A percentile compares a stretch with the other conserved stretches of the same genome.
Conservation (phyloP, 78 protist species). For the Tieghemostelium lacteum region DNA sequence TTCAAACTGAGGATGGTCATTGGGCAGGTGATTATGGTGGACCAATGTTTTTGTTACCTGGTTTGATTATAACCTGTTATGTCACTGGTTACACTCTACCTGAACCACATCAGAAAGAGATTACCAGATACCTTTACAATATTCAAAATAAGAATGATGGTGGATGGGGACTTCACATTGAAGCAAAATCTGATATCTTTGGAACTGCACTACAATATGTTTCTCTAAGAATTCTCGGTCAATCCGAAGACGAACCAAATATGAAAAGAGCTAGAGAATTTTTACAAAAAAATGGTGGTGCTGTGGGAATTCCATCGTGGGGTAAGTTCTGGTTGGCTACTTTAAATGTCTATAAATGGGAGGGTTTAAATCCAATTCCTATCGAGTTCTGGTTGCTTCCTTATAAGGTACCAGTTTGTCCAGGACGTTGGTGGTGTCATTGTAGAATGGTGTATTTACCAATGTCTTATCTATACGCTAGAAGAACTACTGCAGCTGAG, state of each 20-base stretch:
- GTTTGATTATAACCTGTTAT: conserved; percentile 86
- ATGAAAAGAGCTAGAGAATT: conserved; percentile 63
- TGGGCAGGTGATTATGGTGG: conserved; percentile 98
- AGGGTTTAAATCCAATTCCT: conserved; percentile 86
- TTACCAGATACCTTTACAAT: conserved; percentile 87
- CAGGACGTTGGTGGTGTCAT: conserved; percentile 94
- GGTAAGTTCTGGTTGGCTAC: conserved; percentile 94
- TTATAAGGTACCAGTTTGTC: conserved; percentile 85
- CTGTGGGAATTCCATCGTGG: conserved; percentile 91
- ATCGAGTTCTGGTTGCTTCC: conserved; percentile 95
- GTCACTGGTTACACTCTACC: conserved; percentile 61
- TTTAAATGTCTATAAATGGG: conserved; percentile 86
- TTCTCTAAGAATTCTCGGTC: conserved; percentile 91
- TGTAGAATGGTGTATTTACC: conserved; percentile 96
- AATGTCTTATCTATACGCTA: conserved; percentile 92
- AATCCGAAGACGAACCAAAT: conserved; percentile 52
- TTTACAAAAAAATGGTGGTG: conserved; percentile 86
- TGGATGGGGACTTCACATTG: conserved; percentile 95
- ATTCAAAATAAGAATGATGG: conserved; percentile 87
- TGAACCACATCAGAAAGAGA: conserved; percentile 56
- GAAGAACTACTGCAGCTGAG: neutral
- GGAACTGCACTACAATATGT: conserved; percentile 93
- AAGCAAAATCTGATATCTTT: conserved; percentile 88
- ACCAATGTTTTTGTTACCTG: conserved; percentile 95
- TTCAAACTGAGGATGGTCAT: conserved; percentile 92